These are phyloP conservation scores for Nicotiana paniculata DNA, from an alignment of 257 asterid species.

Conservation along the genomic window DNA sequence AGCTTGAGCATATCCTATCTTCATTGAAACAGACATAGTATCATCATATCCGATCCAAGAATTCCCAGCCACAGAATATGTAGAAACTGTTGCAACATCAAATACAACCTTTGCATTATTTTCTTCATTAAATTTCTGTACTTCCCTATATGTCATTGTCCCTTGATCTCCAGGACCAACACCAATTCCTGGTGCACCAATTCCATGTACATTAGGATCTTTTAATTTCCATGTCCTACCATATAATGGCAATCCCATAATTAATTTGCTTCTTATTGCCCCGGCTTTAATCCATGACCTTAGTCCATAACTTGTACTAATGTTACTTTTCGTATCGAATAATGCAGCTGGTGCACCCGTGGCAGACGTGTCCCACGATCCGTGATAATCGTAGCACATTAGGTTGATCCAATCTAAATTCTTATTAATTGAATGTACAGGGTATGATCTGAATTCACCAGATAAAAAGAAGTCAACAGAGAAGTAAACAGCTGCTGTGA, in stretches of 20 bases:
- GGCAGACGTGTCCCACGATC: slow-evolving; percentile 47
- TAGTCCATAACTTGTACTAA: slow-evolving; percentile 67
- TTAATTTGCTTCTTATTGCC: slow-evolving; percentile 40
- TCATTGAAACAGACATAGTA: slow-evolving; percentile 23
- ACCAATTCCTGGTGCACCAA: slow-evolving; percentile 66
- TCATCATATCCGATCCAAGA: slow-evolving; percentile 84
- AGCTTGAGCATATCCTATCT: slow-evolving; percentile 40
- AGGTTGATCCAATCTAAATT: slow-evolving; percentile 73
- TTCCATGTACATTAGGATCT: slow-evolving; percentile 31
- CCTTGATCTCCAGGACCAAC: slow-evolving; percentile 52
- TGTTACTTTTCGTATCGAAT: slow-evolving; percentile 41
- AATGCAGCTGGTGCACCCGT: slow-evolving; percentile 84
- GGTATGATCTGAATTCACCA: slow-evolving; percentile 40
- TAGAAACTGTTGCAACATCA: slow-evolving; percentile 47
- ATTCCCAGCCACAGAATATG: slow-evolving; percentile 56
- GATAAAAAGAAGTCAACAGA: slow-evolving; percentile 39
- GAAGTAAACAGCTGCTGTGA: slow-evolving; percentile 78
- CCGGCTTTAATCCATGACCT: slow-evolving; percentile 63
- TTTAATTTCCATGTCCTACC: slow-evolving; percentile 72
- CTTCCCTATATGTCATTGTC: slow-evolving; percentile 40
- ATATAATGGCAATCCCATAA: slow-evolving; percentile 74
- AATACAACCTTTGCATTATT: slow-evolving; percentile 43
- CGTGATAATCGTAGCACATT: slow-evolving; percentile 70
- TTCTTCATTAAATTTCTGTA: slow-evolving; percentile 44
- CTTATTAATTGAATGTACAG: slow-evolving; percentile 37